Percentiles rank a stretch among this genome's conserved stretches.
Conservation (phyloP, 305 asterid species). For the Solanum hybrid region DNA sequence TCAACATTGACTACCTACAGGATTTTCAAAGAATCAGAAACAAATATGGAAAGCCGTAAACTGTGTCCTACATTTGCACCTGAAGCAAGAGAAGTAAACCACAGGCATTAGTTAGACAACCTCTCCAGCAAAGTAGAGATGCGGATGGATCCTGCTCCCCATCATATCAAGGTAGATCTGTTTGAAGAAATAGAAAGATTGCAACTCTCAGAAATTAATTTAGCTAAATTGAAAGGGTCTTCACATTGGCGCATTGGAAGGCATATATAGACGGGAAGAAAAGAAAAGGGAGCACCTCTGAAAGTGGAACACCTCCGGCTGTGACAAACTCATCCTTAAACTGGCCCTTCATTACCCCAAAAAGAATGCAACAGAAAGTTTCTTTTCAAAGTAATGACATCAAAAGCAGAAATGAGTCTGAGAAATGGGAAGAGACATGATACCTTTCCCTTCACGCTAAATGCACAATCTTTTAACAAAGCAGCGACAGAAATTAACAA, state of each 20-base stretch:
- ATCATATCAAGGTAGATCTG: constrained; percentile 72
- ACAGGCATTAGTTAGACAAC: constrained; percentile 16
- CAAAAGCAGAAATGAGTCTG: not conserved
- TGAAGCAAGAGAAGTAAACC: not conserved
- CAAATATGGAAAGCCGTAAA: not conserved
- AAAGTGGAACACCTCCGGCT: constrained; percentile 94
- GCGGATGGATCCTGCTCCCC: constrained; percentile 66
- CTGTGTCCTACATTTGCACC: not conserved
- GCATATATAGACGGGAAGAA: not conserved
- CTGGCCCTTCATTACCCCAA: constrained; percentile 49
- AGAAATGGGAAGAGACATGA: not conserved
- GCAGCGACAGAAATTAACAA: constrained; percentile 41
- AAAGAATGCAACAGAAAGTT: not conserved
- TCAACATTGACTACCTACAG: constrained; percentile 61
- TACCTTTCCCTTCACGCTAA: constrained; percentile 78
- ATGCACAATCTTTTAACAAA: constrained; percentile 51
- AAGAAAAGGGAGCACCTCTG: constrained; percentile 53
- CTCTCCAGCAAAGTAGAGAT: constrained; percentile 92
- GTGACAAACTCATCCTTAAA: constrained; percentile 97
- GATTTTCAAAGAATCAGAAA: not conserved
- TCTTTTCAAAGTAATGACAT: not conserved
- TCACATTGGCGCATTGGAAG: not conserved
- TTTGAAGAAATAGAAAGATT: not conserved
- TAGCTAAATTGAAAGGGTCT: not conserved
- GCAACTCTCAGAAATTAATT: not conserved